Conservation (phyloP, 2,329 filamentous ascomycete species). For the Gaeumannomyces sp. region DNA sequence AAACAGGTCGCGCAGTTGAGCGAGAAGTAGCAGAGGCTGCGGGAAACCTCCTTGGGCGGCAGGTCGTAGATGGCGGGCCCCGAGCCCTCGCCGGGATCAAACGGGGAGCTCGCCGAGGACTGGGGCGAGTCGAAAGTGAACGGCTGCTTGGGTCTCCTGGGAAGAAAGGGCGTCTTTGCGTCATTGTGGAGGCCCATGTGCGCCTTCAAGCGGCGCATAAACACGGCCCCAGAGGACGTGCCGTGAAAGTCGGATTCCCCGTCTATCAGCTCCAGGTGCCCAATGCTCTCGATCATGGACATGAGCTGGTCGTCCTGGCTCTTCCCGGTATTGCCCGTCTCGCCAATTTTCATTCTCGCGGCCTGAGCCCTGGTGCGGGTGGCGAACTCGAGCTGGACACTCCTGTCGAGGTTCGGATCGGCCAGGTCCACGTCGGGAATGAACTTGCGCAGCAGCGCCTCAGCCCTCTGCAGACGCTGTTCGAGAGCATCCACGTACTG, state of each 20-base stretch:
- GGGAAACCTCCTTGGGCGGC: conserved; percentile 55
- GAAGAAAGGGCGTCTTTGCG: conserved; percentile 53
- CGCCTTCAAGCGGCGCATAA: conserved; percentile 79
- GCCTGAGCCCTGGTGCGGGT: conserved; percentile 43
- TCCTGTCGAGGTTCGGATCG: conserved; percentile 75
- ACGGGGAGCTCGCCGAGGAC: conserved; percentile 55
- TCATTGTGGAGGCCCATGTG: conserved; percentile 73
- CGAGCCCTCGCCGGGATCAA: conserved; percentile 39
- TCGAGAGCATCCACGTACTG: conserved; percentile 92
- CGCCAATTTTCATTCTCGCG: conserved; percentile 33
- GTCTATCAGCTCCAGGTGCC: conserved; percentile 86
- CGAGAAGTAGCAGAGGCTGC: conserved; percentile 47
- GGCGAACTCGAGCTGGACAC: conserved; percentile 63
- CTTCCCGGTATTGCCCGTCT: conserved; percentile 21
- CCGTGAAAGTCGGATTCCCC: conserved; percentile 93
- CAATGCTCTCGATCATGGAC: conserved; percentile 92
- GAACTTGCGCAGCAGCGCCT: conserved; percentile 70
- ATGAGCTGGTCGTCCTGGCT: conserved; percentile 69
- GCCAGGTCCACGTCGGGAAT: conserved; percentile 80
- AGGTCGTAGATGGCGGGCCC: conserved; percentile 55
- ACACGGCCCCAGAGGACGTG: conserved; percentile 84
- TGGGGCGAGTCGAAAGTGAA: conserved; percentile 64
- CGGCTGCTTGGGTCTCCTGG: conserved; percentile 37
- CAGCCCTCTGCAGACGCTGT: conserved; percentile 73
- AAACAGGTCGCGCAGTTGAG: conserved; percentile 52